Evolutionary conservation across 2,329 filamentous ascomycete genomes (phyloP), one percentile per base, ranked within the genome.

Genomic region (Penicillium sp.): DNA sequence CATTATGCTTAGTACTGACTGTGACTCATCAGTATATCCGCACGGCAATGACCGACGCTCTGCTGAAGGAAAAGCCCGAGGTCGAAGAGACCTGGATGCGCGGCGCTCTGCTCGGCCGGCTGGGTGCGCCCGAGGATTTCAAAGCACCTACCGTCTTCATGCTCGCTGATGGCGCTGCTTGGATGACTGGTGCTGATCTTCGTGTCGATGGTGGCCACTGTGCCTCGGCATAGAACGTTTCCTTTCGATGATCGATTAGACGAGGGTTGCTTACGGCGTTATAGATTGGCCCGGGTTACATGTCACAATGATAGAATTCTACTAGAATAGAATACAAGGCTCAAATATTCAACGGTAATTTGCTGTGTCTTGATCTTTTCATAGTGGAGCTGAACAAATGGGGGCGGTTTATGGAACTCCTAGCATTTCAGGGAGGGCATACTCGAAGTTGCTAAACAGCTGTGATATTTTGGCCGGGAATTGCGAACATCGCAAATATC

Each of bases 51-150:
- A 78, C 75, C 4, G 74, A 78, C 40, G 69, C 70, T 43, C 63
- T 78, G 4, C 66, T 78, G 4, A 55, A 68, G 35, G 71, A 73
- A 27, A 73, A 79, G 54, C 78, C 79, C 4, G 74, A 76, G n/a
- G 67, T 81, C 10, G 76, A 80, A 58, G 74, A 76, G 64, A 76
- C 69, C 5, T 81, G 78, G 78, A 80, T 80, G 77, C 72, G 71
- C 2, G 79, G 78, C 38, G 78, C 77, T 14, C 62, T 81, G 13
- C 67, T 81, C n/a, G 75, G 74, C 22, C 69, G 77, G 22, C 60
- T 81, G 20, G 77, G 77, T 13, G 75, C 71, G 1, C 75, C 78
- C 0, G 69, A 74, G 35, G 72, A 74, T 50, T 74, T 69, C 51
- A 66, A 69, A 27, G 71, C 63, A 0, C 68, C 70, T 0, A 61